These are phyloP conservation scores for Phytophthora multivora DNA, from an alignment of 352 stramenopile species.

Conservation along the genomic window DNA sequence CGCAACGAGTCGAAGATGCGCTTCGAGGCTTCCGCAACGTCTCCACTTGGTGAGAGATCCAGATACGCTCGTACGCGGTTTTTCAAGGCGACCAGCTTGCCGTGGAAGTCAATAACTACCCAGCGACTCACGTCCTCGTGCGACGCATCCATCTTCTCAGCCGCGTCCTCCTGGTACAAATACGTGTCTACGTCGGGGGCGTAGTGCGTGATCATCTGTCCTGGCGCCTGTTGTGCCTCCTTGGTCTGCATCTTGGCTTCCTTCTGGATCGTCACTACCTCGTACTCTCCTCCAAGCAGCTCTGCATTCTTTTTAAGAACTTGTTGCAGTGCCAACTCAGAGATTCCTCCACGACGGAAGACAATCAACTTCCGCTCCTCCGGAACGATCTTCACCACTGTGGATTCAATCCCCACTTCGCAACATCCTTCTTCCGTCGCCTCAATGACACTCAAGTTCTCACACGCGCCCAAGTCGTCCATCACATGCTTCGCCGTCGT, in stretches of 20 bases:
- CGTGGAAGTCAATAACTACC: constrained; percentile 86
- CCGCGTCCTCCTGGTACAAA: constrained; percentile 59
- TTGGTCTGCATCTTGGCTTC: constrained; percentile 64
- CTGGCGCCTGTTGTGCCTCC: constrained; percentile 90
- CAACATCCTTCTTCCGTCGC: constrained; percentile 62
- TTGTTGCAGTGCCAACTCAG: constrained; percentile 62
- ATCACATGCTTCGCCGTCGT: constrained; percentile 97
- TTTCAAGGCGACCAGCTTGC: constrained; percentile 53
- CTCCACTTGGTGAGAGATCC: constrained; percentile 76
- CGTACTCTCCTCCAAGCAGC: constrained; percentile 46
- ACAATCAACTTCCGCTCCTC: constrained; percentile 82
- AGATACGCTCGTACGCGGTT: constrained; percentile 64
- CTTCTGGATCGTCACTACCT: constrained; percentile 74
- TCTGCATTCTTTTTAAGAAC: constrained; percentile 60
- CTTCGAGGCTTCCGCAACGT: constrained; percentile 73
- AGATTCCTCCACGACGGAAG: constrained; percentile 88
- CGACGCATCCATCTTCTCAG: constrained; percentile 38
- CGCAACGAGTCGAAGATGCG: constrained; percentile 86
- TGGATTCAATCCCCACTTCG: constrained; percentile 94
- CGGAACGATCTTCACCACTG: constrained; percentile 90
- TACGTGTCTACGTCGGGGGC: constrained; percentile 94
- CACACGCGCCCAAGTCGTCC: constrained; percentile 93
- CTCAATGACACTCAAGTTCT: constrained; percentile 89
- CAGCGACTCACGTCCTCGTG: constrained; percentile 50
- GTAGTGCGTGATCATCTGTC: constrained; percentile 98